phyloP scores from a whole-genome alignment of 2,329 filamentous ascomycete genomes.

The Ophiocordyceps robertsii region DNA sequence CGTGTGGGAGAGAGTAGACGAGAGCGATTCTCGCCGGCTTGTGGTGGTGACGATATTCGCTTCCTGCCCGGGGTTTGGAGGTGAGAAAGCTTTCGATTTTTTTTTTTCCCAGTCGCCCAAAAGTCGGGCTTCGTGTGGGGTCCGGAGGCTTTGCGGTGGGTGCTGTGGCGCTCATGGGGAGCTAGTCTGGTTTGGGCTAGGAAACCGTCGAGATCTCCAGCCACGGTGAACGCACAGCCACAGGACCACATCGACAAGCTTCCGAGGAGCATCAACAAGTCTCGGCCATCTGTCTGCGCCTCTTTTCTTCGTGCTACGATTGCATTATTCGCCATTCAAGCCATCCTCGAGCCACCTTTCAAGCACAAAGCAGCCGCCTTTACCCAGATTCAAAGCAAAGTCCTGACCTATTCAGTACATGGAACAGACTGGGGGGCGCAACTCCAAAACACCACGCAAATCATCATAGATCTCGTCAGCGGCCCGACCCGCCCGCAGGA shows the following conservation, averaged over 20 bases:
- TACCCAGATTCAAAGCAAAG: too few species aligned
- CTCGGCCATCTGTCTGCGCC: too few species aligned
- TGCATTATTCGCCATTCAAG: too few species aligned
- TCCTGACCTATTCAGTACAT: too few species aligned
- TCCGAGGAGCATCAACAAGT: too few species aligned
- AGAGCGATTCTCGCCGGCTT: slow-evolving; percentile 7
- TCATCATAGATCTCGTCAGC: too few species aligned
- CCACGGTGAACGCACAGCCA: slow-evolving; percentile 1
- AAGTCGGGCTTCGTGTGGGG: slow-evolving; percentile 2
- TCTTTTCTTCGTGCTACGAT: too few species aligned
- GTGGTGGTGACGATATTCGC: slow-evolving; percentile 4
- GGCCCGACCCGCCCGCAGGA: too few species aligned
- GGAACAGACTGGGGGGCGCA: too few species aligned
- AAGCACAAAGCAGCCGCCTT: too few species aligned
- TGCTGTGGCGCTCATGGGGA: slow-evolving; percentile 4
- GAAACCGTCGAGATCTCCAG: slow-evolving; percentile 2
- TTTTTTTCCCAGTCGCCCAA: slow-evolving; percentile 6
- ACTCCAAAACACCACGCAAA: too few species aligned
- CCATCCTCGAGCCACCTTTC: too few species aligned
- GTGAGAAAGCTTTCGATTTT: slow-evolving; percentile 6
- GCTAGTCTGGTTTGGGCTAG: slow-evolving; percentile 2
- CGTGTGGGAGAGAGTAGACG: slow-evolving; percentile 8
- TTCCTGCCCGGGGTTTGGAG: slow-evolving; percentile 3
- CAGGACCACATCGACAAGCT: neutral
- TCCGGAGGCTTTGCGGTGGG: slow-evolving; percentile 4